These are phyloP conservation scores for Macroventuria anomochaeta DNA, from an alignment of 2,329 filamentous ascomycete species.

Conservation along the genomic window DNA sequence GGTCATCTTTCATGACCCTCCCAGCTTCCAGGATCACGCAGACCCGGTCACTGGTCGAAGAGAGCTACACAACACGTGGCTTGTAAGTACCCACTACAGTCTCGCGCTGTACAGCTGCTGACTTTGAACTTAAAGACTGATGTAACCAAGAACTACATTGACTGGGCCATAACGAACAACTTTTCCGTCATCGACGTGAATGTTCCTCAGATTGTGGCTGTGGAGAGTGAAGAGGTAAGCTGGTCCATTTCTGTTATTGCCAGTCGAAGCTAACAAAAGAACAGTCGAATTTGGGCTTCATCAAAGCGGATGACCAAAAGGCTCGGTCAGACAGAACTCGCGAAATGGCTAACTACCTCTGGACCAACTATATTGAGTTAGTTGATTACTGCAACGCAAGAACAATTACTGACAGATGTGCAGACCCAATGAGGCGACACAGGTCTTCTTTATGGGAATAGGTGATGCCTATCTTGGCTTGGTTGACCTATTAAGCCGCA, in stretches of 20 bases:
- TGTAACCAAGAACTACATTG: slow-evolving; percentile 78
- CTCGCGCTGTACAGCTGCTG: slow-evolving; percentile 49
- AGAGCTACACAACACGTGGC: slow-evolving; percentile 84
- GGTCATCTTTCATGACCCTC: slow-evolving; percentile 89
- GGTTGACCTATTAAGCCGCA: slow-evolving; percentile 77
- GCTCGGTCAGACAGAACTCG: slow-evolving; percentile 58
- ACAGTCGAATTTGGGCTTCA: slow-evolving; percentile 36
- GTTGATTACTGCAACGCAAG: slow-evolving; percentile 18
- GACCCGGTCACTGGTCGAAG: slow-evolving; percentile 68
- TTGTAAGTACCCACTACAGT: slow-evolving; percentile 66
- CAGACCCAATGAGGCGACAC: slow-evolving; percentile 66
- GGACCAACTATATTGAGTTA: slow-evolving; percentile 94
- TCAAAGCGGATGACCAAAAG: slow-evolving; percentile 57
- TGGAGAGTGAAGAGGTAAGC: slow-evolving; percentile 60
- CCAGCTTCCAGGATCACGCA: slow-evolving; percentile 51
- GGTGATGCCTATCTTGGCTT: slow-evolving; percentile 89
- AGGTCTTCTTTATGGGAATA: slow-evolving; percentile 85
- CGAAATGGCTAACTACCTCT: slow-evolving; percentile 83
- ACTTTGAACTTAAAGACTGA: slow-evolving; percentile 70
- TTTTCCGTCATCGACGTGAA: slow-evolving; percentile 93
- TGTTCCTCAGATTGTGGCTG: slow-evolving; percentile 77
- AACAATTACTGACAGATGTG: slow-evolving; percentile 14
- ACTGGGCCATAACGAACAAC: slow-evolving; percentile 77
- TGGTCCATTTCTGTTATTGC: too few species aligned
- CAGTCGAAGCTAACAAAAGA: slow-evolving; percentile 7